Base-by-base conservation (phyloP, 768 basidiomycete species). In the Boletellus ananiceps region DNA sequence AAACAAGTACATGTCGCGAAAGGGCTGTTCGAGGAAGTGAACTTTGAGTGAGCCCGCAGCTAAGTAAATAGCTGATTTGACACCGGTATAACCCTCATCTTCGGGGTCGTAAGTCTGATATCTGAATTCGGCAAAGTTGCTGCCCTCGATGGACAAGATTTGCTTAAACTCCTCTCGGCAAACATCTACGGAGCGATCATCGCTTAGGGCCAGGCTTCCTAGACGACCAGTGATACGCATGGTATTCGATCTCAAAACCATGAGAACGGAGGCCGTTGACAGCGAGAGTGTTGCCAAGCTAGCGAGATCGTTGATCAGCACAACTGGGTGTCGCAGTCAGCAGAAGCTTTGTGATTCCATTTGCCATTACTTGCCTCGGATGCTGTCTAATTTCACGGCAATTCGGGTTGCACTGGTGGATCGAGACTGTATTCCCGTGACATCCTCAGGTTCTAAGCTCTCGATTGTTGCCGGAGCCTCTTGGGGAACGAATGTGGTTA, bases 81-180 rank as follows among this genome's bases (percentile, higher is more conserved):
- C 77, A 27, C 91, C 91, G 13, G 77, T 72, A 66, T 88, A 86
- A 4, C 74, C 71, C 37, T 84, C 79, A 46, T 80, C 86, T 27
- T 72, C 66, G 2, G 89, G 80, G 64, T 94, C 88, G 68, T 81
- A 93, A 0, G 92, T 98, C 65, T 94, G 86, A 68, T 98, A 99
- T 47, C 77, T 80, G 73, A 99, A 91, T 66, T 95, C 88, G 15
- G 93, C 94, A 35, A 99, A 83, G 61, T 97, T 86, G 59, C 89
- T 81, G 41, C 94, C 96, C 60, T 98, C 91, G 49, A 98, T 97
- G 29, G 92, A 89, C 49, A 98, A 71, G 4, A 98, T 77, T 56
- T 90, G 80, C 62, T 88, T 87, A 71, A 94, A 94, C 42, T 82
- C 79, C 4, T 80, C 75, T 18, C 77, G 71, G 34, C 81, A 74